Conservation (phyloP, 2,329 filamentous ascomycete species). For the Dactylellina parvicollis region DNA sequence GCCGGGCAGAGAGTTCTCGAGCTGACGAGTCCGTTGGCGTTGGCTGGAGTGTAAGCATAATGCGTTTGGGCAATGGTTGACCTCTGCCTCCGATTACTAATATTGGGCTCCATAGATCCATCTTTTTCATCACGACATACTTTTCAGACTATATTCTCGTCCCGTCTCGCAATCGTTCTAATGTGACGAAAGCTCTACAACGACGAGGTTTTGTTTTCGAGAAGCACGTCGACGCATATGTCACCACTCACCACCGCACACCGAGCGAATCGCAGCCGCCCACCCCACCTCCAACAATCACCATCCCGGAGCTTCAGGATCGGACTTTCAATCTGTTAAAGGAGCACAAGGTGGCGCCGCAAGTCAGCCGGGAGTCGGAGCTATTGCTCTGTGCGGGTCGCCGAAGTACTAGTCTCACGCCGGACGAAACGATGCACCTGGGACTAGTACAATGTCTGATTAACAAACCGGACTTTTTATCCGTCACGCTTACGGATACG, state of each 20-base stretch:
- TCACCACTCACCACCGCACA: slow-evolving; percentile 65
- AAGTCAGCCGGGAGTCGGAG: slow-evolving; percentile 64
- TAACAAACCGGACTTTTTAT: slow-evolving; percentile 71
- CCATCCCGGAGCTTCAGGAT: slow-evolving; percentile 79
- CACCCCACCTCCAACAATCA: slow-evolving; percentile 79
- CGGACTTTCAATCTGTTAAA: slow-evolving; percentile 87
- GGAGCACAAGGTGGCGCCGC: slow-evolving; percentile 77
- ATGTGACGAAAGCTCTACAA: slow-evolving; percentile 79
- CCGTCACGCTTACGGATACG: slow-evolving; percentile 75
- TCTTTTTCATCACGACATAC: slow-evolving; percentile 99
- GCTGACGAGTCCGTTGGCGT: slow-evolving; percentile 85
- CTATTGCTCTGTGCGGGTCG: slow-evolving; percentile 57
- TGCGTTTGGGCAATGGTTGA: background rate
- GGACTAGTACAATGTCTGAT: slow-evolving; percentile 71
- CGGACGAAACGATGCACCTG: slow-evolving; percentile 73
- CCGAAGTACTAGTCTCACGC: slow-evolving; percentile 62
- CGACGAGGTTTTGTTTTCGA: slow-evolving; percentile 86
- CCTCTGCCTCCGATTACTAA: slow-evolving; percentile 41
- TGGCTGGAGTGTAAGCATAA: slow-evolving; percentile 78
- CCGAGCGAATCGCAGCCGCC: slow-evolving; percentile 64
- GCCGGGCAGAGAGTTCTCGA: slow-evolving; percentile 91
- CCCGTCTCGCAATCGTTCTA: slow-evolving; percentile 75
- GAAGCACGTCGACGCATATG: slow-evolving; percentile 73
- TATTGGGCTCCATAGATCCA: slow-evolving; percentile 68
- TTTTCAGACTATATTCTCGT: slow-evolving; percentile 97